Percentiles rank a stretch among this genome's conserved stretches.
Evolutionary conservation across 2,329 filamentous ascomycete genomes (phyloP).

Genomic region (Chaetomium olivaceum): DNA sequence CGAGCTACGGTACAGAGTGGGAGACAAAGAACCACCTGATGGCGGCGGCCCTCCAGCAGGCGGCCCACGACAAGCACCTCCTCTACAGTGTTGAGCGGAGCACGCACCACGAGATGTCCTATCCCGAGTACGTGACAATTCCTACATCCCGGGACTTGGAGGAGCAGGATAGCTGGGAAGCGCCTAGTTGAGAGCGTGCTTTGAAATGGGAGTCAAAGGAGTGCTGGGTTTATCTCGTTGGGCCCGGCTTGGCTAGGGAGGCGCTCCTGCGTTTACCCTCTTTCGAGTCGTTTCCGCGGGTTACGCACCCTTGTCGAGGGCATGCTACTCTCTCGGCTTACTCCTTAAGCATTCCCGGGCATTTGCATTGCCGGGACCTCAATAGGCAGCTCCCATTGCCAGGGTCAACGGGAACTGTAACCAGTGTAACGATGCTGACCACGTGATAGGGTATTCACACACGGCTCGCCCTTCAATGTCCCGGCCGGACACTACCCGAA

Average conservation of each 20-base stretch:
- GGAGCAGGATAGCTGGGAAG: not conserved
- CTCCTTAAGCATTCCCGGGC: not conserved
- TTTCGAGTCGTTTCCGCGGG: not conserved
- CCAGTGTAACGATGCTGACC: slow-evolving; percentile 32
- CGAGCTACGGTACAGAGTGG: slow-evolving; percentile 51
- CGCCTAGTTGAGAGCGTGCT: not conserved
- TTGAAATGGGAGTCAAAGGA: not conserved
- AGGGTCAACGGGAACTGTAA: slow-evolving; percentile 6
- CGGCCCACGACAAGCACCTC: slow-evolving; percentile 58
- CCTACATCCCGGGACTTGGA: not conserved
- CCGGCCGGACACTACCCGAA: slow-evolving; percentile 57
- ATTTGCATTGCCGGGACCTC: not conserved
- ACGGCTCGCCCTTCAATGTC: slow-evolving; percentile 54
- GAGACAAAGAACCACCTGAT: slow-evolving; percentile 55
- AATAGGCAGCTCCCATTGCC: not conserved
- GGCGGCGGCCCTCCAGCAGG: slow-evolving; percentile 55
- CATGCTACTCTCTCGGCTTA: not conserved
- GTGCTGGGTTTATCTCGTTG: not conserved
- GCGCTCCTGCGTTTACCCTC: not conserved
- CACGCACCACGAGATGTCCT: slow-evolving; percentile 54
- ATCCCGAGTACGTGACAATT: slow-evolving; percentile 55
- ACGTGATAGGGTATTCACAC: slow-evolving; percentile 49
- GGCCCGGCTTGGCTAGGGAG: not conserved
- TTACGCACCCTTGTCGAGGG: not conserved
- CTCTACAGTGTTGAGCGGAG: slow-evolving; percentile 50